These are phyloP conservation scores for Scytalidium sp. DNA, from an alignment of 2,329 filamentous ascomycete species.

Conservation along the genomic window DNA sequence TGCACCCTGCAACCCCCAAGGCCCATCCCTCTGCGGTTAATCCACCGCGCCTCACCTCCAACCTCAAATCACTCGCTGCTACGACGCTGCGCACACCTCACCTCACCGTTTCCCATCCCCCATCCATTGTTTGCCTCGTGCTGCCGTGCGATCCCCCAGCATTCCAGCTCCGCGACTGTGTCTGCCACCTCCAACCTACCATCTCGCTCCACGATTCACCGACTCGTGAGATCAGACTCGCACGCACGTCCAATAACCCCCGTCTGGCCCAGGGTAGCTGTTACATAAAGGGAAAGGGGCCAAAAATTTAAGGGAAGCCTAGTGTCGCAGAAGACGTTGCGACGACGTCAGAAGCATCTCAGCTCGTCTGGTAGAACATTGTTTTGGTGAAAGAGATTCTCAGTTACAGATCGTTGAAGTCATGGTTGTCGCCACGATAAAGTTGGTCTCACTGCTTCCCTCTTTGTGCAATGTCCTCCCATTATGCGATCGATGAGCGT, in stretches of 20 bases:
- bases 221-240: neutral
- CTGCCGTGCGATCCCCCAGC: neutral
- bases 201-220: neutral
- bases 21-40: neutral
- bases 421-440: constrained; percentile 59
- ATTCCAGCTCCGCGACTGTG: neutral
- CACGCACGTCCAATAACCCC: too few relatives aligned
- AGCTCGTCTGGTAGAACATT: neutral
- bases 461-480: constrained; percentile 5
- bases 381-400: neutral
- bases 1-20: neutral
- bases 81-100: neutral
- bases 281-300: neutral
- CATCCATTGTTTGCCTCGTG: neutral
- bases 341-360: neutral
- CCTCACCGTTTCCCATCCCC: too few relatives aligned
- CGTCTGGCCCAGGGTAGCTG: neutral
- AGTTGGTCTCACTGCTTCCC: constrained; percentile 40
- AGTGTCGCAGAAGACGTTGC: neutral
- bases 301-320: neutral
- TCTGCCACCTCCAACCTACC: neutral
- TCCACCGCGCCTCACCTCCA: neutral
- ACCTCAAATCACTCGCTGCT: neutral
- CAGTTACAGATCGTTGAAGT: neutral
- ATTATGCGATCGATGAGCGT: neutral